phyloP scores from a whole-genome alignment of 495 filamentous ascomycete species.

The Tetracladium marchalianum region DNA sequence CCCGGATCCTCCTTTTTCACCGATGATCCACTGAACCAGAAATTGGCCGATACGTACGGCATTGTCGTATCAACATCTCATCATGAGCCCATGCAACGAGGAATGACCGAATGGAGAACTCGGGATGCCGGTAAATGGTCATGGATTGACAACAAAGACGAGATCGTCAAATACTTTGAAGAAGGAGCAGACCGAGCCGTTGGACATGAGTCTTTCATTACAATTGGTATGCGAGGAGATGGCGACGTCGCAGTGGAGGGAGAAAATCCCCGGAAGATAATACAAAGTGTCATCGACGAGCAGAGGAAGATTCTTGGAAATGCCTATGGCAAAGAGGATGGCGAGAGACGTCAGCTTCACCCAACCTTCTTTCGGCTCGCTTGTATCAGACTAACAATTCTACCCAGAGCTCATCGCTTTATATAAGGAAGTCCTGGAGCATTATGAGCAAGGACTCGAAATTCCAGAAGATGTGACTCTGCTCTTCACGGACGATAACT shows the following conservation, averaged over 20 bases:
- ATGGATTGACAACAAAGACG: slow-evolving; percentile 53
- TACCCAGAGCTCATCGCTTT: slow-evolving; percentile 56
- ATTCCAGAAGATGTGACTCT: slow-evolving; percentile 65
- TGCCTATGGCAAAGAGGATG: slow-evolving; percentile 38
- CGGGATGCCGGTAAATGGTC: slow-evolving; percentile 51
- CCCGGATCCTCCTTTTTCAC: slow-evolving; percentile 50
- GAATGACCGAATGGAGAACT: slow-evolving; percentile 52
- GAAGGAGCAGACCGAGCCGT: slow-evolving; percentile 54
- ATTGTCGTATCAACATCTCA: slow-evolving; percentile 62
- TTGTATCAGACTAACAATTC: too few species aligned
- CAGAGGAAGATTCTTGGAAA: slow-evolving; percentile 47
- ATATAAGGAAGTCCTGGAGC: slow-evolving; percentile 60
- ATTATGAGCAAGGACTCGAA: slow-evolving; percentile 50
- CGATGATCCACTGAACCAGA: slow-evolving; percentile 55
- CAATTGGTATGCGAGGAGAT: slow-evolving; percentile 62
- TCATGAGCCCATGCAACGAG: slow-evolving; percentile 61
- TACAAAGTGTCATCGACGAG: slow-evolving; percentile 45
- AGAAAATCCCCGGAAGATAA: slow-evolving; percentile 38
- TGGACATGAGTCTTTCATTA: slow-evolving; percentile 50
- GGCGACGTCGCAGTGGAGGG: slow-evolving; percentile 50
- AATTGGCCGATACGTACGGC: slow-evolving; percentile 57
- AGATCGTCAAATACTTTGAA: slow-evolving; percentile 53
- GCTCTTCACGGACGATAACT: slow-evolving; percentile 68
- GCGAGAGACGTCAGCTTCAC: slow-evolving; percentile 1
- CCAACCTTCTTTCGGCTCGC: too few species aligned